phyloP scores from a whole-genome alignment of 345 rosid species.

The Turritis glabra region DNA sequence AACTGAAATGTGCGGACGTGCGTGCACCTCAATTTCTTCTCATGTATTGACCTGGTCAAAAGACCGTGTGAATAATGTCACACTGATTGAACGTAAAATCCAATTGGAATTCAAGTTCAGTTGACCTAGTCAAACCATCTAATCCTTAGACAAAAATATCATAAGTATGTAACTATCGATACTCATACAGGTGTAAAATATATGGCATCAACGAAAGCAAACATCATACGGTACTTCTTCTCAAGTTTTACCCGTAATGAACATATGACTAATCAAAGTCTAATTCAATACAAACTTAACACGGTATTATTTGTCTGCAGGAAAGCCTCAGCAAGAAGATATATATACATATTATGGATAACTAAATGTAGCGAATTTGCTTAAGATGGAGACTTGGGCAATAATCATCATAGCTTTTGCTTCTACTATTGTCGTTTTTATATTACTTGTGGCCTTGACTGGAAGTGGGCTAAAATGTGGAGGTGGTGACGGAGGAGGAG shows the following conservation, averaged over 20 bases:
- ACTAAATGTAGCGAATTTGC: not conserved
- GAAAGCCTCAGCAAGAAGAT: not conserved
- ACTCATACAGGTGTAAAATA: not conserved
- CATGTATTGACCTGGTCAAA: conserved; percentile 5
- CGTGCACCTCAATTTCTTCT: not conserved
- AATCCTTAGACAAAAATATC: not conserved
- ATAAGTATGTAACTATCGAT: not conserved
- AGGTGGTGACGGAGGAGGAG: conserved; percentile 1
- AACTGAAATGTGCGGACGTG: not conserved
- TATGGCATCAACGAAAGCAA: not conserved
- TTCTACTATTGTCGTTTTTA: not conserved
- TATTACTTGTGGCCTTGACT: not conserved
- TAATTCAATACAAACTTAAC: conserved; percentile 9
- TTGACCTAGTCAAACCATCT: conserved; percentile 11
- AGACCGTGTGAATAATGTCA: conserved; percentile 1
- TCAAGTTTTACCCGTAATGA: conserved; percentile 25
- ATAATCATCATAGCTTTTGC: conserved; percentile 10
- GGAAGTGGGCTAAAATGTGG: not conserved
- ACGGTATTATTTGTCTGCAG: not conserved
- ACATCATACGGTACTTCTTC: conserved; percentile 3
- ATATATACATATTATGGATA: not conserved
- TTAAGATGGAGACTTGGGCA: conserved; percentile 8
- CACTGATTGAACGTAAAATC: not conserved
- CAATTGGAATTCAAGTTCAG: conserved; percentile 11
- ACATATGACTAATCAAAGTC: conserved; percentile 15